phyloP scores from a whole-genome alignment of 2,329 filamentous ascomycete species.

The Penicillium sp. region DNA sequence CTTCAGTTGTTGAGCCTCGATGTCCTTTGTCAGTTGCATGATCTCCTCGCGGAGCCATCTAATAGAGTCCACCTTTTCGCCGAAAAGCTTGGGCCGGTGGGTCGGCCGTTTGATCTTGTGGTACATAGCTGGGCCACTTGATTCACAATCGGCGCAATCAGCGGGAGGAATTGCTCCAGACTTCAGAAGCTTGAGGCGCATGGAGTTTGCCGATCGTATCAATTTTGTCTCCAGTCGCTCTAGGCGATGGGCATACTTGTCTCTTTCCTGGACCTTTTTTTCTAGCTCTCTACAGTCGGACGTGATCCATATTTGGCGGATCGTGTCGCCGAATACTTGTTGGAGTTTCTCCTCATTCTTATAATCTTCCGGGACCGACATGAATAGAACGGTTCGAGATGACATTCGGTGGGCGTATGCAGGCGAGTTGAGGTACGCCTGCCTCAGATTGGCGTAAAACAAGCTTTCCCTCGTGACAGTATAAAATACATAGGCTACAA shows the following conservation, averaged over 20 bases:
- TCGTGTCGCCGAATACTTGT: constrained; percentile 78
- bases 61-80: constrained; percentile 89
- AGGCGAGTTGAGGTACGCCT: constrained; percentile 87
- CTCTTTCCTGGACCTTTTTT: constrained; percentile 77
- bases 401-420: constrained; percentile 84
- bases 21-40: constrained; percentile 70
- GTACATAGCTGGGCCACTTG: constrained; percentile 31
- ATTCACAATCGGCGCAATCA: constrained; percentile 35
- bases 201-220: constrained; percentile 76
- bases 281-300: constrained; percentile 77
- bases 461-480: constrained; percentile 85
- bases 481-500: constrained; percentile 75
- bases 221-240: constrained; percentile 88
- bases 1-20: constrained; percentile 67
- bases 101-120: constrained; percentile 66
- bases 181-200: constrained; percentile 65
- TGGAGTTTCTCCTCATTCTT: constrained; percentile 75
- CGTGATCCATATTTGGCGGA: constrained; percentile 83
- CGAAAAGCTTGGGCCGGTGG: constrained; percentile 72
- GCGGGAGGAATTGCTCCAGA: constrained; percentile 28
- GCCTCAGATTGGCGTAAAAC: constrained; percentile 87
- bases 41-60: constrained; percentile 80
- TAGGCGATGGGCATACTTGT: constrained; percentile 76
- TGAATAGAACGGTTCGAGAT: constrained; percentile 85
- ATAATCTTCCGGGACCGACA: constrained; percentile 79